Conservation (phyloP, 129 eudicot genomes). For the Ambrosia trifida region DNA sequence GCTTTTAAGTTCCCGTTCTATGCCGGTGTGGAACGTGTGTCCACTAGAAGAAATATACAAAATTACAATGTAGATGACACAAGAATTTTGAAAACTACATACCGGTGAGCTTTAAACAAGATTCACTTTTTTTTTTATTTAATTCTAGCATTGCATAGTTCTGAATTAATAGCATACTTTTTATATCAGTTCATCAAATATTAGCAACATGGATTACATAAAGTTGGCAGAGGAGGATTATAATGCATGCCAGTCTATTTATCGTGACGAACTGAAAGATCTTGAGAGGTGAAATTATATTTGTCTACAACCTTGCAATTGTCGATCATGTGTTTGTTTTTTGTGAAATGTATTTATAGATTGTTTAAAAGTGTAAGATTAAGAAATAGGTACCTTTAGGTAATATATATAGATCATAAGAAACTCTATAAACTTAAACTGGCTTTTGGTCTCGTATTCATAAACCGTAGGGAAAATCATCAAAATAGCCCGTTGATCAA, state of each 20-base stretch:
- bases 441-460: too few species aligned
- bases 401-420: too few species aligned
- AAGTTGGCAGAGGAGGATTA: conserved; percentile 67
- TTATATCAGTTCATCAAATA: conserved; percentile 48
- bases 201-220: conserved; percentile 57
- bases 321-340: background rate
- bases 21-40: conserved; percentile 57
- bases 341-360: too few species aligned
- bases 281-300: conserved; percentile 79
- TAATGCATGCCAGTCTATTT: conserved; percentile 61
- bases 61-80: conserved; percentile 42
- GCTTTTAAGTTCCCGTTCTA: conserved; percentile 54
- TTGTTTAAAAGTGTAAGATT: too few species aligned
- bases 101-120: conserved; percentile 36
- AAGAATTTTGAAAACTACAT: conserved; percentile 63
- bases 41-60: conserved; percentile 63
- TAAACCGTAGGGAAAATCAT: too few species aligned
- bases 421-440: too few species aligned
- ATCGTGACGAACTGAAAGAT: conserved; percentile 51
- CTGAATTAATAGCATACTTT: background rate
- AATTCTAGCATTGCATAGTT: background rate
- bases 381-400: too few species aligned
- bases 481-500: too few species aligned
- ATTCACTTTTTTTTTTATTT: background rate
- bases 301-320: background rate